Conservation (phyloP, 2,329 filamentous ascomycete species). For the Coniosporium tulheliwenetii region DNA sequence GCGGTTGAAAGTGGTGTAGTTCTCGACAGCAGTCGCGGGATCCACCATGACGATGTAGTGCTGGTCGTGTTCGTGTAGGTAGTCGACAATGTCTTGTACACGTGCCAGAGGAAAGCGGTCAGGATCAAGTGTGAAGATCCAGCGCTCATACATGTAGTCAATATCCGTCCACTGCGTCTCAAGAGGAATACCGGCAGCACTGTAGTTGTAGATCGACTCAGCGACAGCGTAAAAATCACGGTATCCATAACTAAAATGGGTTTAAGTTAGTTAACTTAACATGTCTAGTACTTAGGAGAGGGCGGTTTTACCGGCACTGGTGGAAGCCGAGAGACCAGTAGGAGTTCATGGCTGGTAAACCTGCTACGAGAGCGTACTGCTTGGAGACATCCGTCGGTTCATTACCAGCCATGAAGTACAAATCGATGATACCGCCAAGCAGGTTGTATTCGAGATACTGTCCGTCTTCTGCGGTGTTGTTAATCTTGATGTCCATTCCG, state of each 20-base stretch:
- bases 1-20: conserved; percentile 38
- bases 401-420: conserved; percentile 36
- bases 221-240: conserved; percentile 48
- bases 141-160: conserved; percentile 22
- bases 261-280: not conserved
- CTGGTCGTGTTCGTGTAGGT: conserved; percentile 33
- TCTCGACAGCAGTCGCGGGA: conserved; percentile 24
- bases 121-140: conserved; percentile 50
- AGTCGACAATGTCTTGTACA: conserved; percentile 54
- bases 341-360: conserved; percentile 31
- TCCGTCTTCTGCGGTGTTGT: conserved; percentile 39
- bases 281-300: no score
- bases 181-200: conserved; percentile 46
- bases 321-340: conserved; percentile 39
- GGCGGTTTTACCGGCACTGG: conserved; percentile 23
- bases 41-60: conserved; percentile 62
- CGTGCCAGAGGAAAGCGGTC: conserved; percentile 44
- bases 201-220: conserved; percentile 54
- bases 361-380: conserved; percentile 32
- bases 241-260: conserved; percentile 23
- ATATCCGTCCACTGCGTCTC: conserved; percentile 65
- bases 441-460: conserved; percentile 71
- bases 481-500: conserved; percentile 58
- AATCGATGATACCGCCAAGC: conserved; percentile 59
- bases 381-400: conserved; percentile 29